phyloP scores from a whole-genome alignment of 2,329 filamentous ascomycete species.

The Thelonectria blattea region DNA sequence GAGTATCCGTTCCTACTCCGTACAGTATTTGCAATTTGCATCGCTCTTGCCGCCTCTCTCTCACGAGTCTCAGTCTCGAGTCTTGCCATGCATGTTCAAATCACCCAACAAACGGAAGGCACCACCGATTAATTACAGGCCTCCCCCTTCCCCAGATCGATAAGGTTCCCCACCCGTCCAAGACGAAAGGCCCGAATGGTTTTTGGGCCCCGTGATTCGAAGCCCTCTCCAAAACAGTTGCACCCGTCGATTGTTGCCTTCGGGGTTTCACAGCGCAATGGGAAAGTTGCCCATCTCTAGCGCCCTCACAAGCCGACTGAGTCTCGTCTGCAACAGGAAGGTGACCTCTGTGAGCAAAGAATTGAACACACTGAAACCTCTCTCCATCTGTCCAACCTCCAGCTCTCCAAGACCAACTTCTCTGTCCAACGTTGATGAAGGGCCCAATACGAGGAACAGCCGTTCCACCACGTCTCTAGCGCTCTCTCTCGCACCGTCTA shows the following conservation, averaged over 20 bases:
- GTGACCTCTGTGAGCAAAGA: no score
- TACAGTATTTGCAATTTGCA: no score
- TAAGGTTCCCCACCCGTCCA: neutral
- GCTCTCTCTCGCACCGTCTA: neutral
- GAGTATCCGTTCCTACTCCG: no score
- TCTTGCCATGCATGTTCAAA: no score
- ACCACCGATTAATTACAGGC: no score
- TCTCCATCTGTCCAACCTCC: no score
- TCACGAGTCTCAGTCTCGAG: no score
- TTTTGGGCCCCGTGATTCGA: neutral
- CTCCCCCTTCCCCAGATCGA: neutral
- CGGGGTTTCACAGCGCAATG: neutral
- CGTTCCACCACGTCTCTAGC: neutral
- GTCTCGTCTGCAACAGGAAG: neutral
- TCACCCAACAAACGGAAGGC: no score
- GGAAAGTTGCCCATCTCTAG: neutral
- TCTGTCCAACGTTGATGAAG: no score
- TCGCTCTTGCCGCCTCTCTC: no score
- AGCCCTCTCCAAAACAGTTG: neutral
- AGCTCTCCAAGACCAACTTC: no score
- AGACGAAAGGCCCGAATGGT: neutral
- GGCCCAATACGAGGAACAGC: neutral
- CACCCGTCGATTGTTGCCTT: neutral
- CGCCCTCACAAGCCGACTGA: neutral
- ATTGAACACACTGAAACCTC: no score